Evolutionary conservation across 306 rosid genomes (phyloP), one percentile per base, ranked within the genome.

Genomic region (Crataegus laevigata): DNA sequence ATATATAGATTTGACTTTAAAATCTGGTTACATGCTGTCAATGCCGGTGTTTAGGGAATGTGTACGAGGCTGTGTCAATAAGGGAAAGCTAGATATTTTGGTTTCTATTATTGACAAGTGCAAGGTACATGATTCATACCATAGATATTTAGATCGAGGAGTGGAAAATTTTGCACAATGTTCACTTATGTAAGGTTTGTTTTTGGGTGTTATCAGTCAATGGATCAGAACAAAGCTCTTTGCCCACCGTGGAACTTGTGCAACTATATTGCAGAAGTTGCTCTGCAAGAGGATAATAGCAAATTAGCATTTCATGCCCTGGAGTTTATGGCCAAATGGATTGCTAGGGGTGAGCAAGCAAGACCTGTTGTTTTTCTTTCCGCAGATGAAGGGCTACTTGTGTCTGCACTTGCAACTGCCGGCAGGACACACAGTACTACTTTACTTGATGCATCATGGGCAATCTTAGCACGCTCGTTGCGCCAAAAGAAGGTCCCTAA

Each of bases 161-260:
- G 50, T 66, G 57, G 77, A 71, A 47, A 43, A 32, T 77, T 40
- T 73, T 75, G 74, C 47, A 73, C 81, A 2, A 72, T 72, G 52
- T 60, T 61, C 64, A 57, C 81, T 80, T 73, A 50, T 69, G 63
- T 79, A 38, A 73, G 79, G 66, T 58, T 64, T 40, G 60, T 75
- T 47, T 73, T 45, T 72, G 82, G 79, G 66, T 80, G 71, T 79
- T 80, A 76, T 77, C 89, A 94, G 98, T 40, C 89, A 67, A 88
- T 89, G 88, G 97, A 83, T 47, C 88, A 92, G 79, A 96, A 96
- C 89, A 96, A 92, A 87, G 89, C 99, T 62, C 97, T 96, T 82
- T 90, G 97, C 83, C 99, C 99, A 4, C 13, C 91, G 4, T 90
- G 97, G 99, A 80, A 57, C 71, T 36, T 79, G 88, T 91, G 98